Evolutionary conservation across 2,329 filamentous ascomycete species (phyloP), one percentile per base, ranked within the genome.

Genomic region (Trichoderma sp.): DNA sequence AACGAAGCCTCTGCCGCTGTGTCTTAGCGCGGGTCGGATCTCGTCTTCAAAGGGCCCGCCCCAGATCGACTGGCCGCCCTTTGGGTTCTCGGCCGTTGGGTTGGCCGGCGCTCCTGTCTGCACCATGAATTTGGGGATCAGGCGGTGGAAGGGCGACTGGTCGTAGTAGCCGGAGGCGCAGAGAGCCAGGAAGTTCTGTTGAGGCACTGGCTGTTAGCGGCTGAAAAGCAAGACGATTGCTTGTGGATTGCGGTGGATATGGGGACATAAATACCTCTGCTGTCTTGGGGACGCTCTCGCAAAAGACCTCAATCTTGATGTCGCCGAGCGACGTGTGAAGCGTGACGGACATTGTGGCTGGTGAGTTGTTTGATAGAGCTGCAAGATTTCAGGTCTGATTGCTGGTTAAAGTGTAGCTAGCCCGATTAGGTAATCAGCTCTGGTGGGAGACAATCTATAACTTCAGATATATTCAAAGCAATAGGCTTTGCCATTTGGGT

Each of bases 291-390:
- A 97, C 93, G 74, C 92, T 90, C 79, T 97, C 93, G 83, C 95
- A 98, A 83, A 97, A 98, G 73, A 99, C 85, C 80, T 98, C 96
- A 75, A 98, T 88, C 83, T 98, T 99, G 78, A 99, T 86, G 81
- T 96, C 91, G 77, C 96, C 96, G 65, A 91, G 86, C 61, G 90
- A 92, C 60, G 96, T 99, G 81, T 97, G 94, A 16, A 99, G 86
- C 13, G 88, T 90, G 71, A 90, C 87, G 14, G 88, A 90, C 88
- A 90, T 90, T 73, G 16, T 70, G 24, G 39, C 60, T 18, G 5
- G 39, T 43, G 39, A 58, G 18, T 39, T 59, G 54, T 21, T 49
- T 49, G 46, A 24, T 43, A 3, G 18, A 43, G 16, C 16, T 43
- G 18, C 39, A 43, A 43, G 6, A 43, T n/a, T n/a, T 43, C 39